Percentiles rank a stretch among this genome's conserved stretches.
phyloP scores from a whole-genome alignment of 2,329 filamentous ascomycete species.

The Talaromyces sp. region DNA sequence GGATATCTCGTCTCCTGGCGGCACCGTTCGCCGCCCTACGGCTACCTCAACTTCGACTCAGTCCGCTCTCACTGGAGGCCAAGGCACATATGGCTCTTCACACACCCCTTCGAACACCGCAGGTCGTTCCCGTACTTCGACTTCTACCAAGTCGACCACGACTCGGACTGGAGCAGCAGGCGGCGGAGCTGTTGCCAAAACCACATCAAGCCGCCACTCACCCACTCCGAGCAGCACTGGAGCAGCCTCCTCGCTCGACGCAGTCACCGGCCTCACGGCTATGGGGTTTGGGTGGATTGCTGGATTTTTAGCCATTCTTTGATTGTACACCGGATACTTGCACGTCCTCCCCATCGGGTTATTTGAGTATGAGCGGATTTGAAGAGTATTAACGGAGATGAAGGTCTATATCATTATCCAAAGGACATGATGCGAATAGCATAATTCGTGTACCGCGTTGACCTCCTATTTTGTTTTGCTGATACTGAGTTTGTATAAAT shows the following conservation, averaged over 20 bases:
- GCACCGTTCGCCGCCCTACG: not conserved
- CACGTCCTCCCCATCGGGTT: not conserved
- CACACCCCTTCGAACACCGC: not conserved
- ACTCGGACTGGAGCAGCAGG: not conserved
- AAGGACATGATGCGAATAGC: not conserved
- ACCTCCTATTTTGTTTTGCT: not conserved
- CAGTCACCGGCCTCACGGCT: not conserved
- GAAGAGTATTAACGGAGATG: not conserved
- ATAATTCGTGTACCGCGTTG: not conserved
- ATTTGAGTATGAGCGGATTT: not conserved
- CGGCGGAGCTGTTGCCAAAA: not conserved
- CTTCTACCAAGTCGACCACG: not conserved
- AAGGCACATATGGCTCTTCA: not conserved
- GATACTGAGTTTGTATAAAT: not conserved
- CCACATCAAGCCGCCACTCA: not conserved
- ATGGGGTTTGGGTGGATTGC: conserved; percentile 5
- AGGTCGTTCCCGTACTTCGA: not conserved
- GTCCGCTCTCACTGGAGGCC: not conserved
- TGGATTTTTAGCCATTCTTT: not conserved
- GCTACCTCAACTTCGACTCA: not conserved
- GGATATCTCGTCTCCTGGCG: not conserved
- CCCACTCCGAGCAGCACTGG: conserved; percentile 1
- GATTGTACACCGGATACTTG: not conserved
- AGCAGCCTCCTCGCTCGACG: not conserved
- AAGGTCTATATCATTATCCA: not conserved